Base-by-base conservation (phyloP, 2,329 filamentous ascomycete species). In the Penicillium sp. region DNA sequence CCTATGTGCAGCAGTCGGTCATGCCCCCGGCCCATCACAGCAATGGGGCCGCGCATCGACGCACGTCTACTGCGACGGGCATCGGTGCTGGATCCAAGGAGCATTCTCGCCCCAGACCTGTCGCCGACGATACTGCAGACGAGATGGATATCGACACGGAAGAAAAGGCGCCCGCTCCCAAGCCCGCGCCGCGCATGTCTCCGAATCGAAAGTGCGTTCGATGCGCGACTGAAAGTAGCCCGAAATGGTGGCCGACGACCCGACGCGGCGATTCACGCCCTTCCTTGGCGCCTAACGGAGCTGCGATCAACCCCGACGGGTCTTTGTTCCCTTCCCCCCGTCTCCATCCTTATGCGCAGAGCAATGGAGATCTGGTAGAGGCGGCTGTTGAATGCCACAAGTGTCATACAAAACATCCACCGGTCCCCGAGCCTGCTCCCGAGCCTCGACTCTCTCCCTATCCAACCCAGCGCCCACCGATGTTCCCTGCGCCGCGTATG, bases 301-400 rank as follows among this genome's bases (percentile, higher is more conserved):
- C 58, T 11, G 59, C 55, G n/a, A 36, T 56, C 36, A 57, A 51
- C 38, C 57, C 61, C 5, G 48, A 54, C 36, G 61, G 55, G 25
- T 56, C 60, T 7, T 54, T 62, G 29, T 64, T 62, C 50, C 60
- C 55, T 33, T 44, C 57, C 55, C 58, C 61, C 46, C 60, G 50
- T 40, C 48, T 60, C 9, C 11, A 32, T 32, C 55, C 63, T 5
- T 38, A 32, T n/a, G 42, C 52, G 18, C 60, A 57, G 13, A 43
- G 55, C 12, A 67, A 67, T 40, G 65, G 65, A 4, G 63, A 67
- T 25, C 50, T 59, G 48, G 58, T 54, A 29, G 52, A 52, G 39
- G 58, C 66, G 57, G 51, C 78, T 28, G 85, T 81, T 54, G 84
- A 89, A 66, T 90, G 86, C 59, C 86, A 90, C 68, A 86, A 88